Percentiles rank a stretch among this genome's conserved stretches.
Evolutionary conservation across 306 rosid genomes (phyloP).

Genomic region (Corylus americana): DNA sequence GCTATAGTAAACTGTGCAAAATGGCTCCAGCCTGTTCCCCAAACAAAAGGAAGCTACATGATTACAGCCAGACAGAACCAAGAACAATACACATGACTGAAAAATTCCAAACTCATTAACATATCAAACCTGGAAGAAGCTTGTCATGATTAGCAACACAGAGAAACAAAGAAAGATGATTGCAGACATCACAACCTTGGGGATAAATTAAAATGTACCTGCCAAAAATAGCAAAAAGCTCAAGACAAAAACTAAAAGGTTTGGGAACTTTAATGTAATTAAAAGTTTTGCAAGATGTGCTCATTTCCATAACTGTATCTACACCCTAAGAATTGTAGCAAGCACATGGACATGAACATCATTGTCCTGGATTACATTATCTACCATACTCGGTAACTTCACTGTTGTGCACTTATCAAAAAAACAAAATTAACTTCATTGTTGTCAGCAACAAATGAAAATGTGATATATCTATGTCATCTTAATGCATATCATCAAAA

Average conservation of each 20-base stretch:
- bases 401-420: neutral
- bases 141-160: slow-evolving; percentile 99
- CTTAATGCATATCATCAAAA: neutral
- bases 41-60: slow-evolving; percentile 13
- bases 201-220: slow-evolving; percentile 99
- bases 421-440: neutral
- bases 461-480: neutral
- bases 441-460: neutral
- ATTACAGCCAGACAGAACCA: slow-evolving; percentile 21
- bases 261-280: neutral
- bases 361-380: neutral
- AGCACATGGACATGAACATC: neutral
- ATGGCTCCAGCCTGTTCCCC: slow-evolving; percentile 86
- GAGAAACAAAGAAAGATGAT: slow-evolving; percentile 94
- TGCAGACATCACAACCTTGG: slow-evolving; percentile 97
- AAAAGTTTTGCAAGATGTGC: neutral
- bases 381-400: neutral
- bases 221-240: slow-evolving; percentile 35
- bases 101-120: slow-evolving; percentile 10
- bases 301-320: neutral
- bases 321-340: neutral
- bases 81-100: slow-evolving; percentile 21
- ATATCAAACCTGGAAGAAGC: slow-evolving; percentile 88
- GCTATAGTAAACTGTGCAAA: slow-evolving; percentile 98
- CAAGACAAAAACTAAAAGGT: slow-evolving; percentile 24